phyloP scores from a whole-genome alignment of 73 alveolate species.

The Paramecium octaurelia region DNA sequence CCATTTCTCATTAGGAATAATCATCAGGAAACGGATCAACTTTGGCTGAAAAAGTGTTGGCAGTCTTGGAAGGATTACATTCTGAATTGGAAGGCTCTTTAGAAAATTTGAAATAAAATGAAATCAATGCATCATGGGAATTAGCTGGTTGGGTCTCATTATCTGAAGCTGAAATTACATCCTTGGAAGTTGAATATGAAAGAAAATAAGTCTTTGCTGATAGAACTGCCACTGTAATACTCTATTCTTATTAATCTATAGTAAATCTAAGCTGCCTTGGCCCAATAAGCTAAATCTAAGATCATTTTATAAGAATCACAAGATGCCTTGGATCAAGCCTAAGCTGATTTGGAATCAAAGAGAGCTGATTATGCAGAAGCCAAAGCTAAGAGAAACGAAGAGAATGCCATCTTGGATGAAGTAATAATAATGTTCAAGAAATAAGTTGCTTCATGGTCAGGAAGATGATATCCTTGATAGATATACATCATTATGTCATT shows the following conservation, averaged over 20 bases:
- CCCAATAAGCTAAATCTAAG: constrained; percentile 13
- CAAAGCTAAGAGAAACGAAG: constrained; percentile 28
- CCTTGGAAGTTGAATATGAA: constrained; percentile 11
- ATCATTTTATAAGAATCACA: constrained; percentile 22
- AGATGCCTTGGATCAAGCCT: constrained; percentile 22
- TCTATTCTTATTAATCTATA: background rate
- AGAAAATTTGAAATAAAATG: constrained; percentile 25
- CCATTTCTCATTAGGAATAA: background rate
- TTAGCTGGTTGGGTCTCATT: constrained; percentile 41
- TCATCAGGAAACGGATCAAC: background rate
- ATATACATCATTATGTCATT: background rate
- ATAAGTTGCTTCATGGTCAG: constrained; percentile 39
- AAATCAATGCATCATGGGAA: constrained; percentile 41
- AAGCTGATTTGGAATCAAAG: constrained; percentile 20
- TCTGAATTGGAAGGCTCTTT: constrained; percentile 22
- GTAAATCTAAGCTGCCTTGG: constrained; percentile 30
- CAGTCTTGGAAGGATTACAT: background rate
- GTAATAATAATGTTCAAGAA: constrained; percentile 46
- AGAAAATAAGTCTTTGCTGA: constrained; percentile 44
- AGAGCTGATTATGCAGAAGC: background rate
- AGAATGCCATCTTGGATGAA: constrained; percentile 25
- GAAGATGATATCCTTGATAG: constrained; percentile 25
- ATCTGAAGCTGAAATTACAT: constrained; percentile 46
- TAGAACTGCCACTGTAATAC: constrained; percentile 34
- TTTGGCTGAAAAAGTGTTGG: constrained; percentile 26